phyloP scores from a whole-genome alignment of 1,284 basidiomycete species.

The Ganoderma lingzhi region DNA sequence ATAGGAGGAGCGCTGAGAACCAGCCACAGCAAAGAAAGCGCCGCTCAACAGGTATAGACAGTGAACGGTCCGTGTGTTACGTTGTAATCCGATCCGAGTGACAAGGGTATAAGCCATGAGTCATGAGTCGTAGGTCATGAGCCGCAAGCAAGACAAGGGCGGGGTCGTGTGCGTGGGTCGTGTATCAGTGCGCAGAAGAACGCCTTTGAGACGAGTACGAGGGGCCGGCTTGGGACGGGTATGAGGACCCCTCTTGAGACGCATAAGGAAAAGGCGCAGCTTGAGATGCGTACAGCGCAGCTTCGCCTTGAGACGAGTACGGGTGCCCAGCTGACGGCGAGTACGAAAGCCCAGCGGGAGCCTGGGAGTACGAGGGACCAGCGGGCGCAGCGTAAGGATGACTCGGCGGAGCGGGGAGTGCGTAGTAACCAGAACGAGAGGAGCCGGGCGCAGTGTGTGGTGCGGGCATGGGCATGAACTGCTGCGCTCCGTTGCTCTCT shows the following conservation, averaged over 20 bases:
- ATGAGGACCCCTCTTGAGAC: background rate
- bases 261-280: background rate
- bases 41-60: conserved; percentile 1
- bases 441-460: background rate
- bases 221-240: background rate
- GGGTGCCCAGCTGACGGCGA: background rate
- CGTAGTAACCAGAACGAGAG: conserved; percentile 4
- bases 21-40: conserved; percentile 6
- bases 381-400: background rate
- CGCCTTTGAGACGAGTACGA: background rate
- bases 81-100: background rate
- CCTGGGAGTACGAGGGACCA: background rate
- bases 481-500: background rate
- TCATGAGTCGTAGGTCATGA: conserved; percentile 5
- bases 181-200: background rate
- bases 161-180: background rate
- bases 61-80: conserved; percentile 6
- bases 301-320: background rate
- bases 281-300: conserved; percentile 2
- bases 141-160: conserved; percentile 6
- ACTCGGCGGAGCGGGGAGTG: background rate
- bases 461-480: background rate
- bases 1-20: background rate
- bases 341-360: background rate
- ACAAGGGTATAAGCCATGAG: conserved; percentile 3